Percentiles rank a stretch among this genome's conserved stretches.
Conservation (phyloP, 179 eudicot genomes). For the Gypsophila paniculata region DNA sequence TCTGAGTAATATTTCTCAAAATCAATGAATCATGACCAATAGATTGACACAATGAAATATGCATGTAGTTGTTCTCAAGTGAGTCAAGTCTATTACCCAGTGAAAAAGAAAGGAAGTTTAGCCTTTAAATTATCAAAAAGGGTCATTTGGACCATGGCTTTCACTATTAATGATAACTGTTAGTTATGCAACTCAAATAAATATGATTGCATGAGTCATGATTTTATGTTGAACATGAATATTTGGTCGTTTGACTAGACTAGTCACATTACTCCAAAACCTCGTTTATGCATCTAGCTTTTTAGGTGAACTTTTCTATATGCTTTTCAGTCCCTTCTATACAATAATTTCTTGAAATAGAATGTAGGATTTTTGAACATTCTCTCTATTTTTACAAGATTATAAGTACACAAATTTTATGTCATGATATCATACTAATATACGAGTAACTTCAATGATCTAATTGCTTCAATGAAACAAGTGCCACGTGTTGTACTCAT, state of each 20-base stretch:
- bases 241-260: constrained; percentile 19
- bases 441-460: not conserved
- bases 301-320: constrained; percentile 8
- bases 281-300: constrained; percentile 19
- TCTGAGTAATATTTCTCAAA: no score
- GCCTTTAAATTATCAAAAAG: constrained; percentile 18
- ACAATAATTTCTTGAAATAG: not conserved
- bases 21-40: not conserved
- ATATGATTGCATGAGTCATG: constrained; percentile 30
- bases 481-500: not conserved
- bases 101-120: constrained; percentile 13
- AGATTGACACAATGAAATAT: not conserved
- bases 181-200: constrained; percentile 16
- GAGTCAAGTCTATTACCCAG: constrained; percentile 14
- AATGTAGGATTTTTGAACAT: not conserved
- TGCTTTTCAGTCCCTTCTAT: not conserved
- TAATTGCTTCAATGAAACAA: not conserved
- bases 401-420: not conserved
- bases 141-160: constrained; percentile 13
- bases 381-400: not conserved
- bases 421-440: not conserved
- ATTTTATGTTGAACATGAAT: constrained; percentile 19
- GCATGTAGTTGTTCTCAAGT: constrained; percentile 16
- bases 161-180: constrained; percentile 21
- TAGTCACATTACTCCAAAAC: not conserved